Base-by-base conservation (phyloP, 441 rosid species). In the Pelargonium fulgidum region DNA sequence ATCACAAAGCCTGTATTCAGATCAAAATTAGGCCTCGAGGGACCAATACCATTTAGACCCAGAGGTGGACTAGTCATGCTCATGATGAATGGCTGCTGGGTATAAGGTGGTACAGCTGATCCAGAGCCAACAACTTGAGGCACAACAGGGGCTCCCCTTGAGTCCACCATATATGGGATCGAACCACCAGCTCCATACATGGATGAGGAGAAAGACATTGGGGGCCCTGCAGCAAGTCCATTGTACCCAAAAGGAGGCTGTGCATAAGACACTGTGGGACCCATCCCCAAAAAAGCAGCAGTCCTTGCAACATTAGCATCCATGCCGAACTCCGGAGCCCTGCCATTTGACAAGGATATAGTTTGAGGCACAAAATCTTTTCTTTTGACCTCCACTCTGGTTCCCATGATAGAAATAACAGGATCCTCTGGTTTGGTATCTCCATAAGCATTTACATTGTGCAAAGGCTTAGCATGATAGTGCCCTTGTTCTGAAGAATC, bases 341-440 rank as follows among this genome's bases (percentile, higher is more conserved):
- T 92, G 70, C 93, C 94, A 76, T 82, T 86, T 22, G 83, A 76
- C 73, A 86, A 71, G 65, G 84, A 77, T 13, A 82, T 75, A 73
- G 77, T 61, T 68, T 70, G 89, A 67, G 84, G 79, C 67, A 71
- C 70, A 65, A 76, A 73, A 42, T 84, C 89, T 78, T 82, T 87
- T 74, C 81, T 82, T 69, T 67, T 78, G 47, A 81, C 79, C 61
- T 84, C 89, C 75, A 90, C 92, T 86, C 79, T 88, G 17, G 91
- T 74, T 70, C 99, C 98, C 80, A 92, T 68, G 64, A 95, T 70
- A 29, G 98, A 91, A 64, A 95, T 82, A 45, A 67, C 88, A 20
- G 95, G 90, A 73, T 86, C 90, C 33, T 75, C 77, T 17, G 80
- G 70, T 81, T 75, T 87, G 42, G 83, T 77, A 19, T 73, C 86